These are phyloP conservation scores for Boletellus emodensis DNA, from an alignment of 768 basidiomycete genomes.

Conservation along the genomic window DNA sequence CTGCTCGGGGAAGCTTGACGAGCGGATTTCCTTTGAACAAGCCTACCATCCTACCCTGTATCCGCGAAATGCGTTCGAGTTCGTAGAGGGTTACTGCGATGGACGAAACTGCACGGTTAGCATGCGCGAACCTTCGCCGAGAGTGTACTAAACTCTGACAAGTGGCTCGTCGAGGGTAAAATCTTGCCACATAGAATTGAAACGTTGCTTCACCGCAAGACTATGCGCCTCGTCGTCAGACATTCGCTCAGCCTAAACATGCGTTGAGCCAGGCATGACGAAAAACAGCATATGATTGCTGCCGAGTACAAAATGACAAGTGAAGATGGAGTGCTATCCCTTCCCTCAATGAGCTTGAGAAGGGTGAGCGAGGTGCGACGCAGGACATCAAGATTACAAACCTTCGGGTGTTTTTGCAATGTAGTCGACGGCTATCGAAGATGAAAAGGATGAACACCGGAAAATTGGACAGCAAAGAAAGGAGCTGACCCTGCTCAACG, in stretches of 20 bases:
- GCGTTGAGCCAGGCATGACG: background rate
- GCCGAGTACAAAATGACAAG: conserved; percentile 17
- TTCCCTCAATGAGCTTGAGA: conserved; percentile 44
- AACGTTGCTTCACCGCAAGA: no score
- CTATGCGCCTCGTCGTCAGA: no score
- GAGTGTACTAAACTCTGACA: conserved; percentile 48
- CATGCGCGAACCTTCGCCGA: conserved; percentile 55
- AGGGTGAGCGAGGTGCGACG: conserved; percentile 9
- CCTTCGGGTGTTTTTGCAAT: conserved; percentile 91
- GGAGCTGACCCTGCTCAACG: conserved; percentile 77
- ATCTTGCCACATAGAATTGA: no score
- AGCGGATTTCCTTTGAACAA: background rate
- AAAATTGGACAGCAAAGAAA: background rate
- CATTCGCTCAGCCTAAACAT: conserved; percentile 9
- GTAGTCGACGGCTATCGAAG: conserved; percentile 80
- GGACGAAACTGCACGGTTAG: background rate
- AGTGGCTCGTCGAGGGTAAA: conserved; percentile 37
- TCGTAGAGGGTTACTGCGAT: conserved; percentile 54
- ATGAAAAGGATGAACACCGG: conserved; percentile 8
- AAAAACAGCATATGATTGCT: conserved; percentile 16
- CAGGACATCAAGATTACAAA: conserved; percentile 29
- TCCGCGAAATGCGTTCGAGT: conserved; percentile 63
- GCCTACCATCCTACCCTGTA: conserved; percentile 33
- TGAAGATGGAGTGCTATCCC: conserved; percentile 4
- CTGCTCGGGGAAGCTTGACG: conserved; percentile 8